phyloP scores from a whole-genome alignment of 106 monocot species.

The Dendrobium catenatum region DNA sequence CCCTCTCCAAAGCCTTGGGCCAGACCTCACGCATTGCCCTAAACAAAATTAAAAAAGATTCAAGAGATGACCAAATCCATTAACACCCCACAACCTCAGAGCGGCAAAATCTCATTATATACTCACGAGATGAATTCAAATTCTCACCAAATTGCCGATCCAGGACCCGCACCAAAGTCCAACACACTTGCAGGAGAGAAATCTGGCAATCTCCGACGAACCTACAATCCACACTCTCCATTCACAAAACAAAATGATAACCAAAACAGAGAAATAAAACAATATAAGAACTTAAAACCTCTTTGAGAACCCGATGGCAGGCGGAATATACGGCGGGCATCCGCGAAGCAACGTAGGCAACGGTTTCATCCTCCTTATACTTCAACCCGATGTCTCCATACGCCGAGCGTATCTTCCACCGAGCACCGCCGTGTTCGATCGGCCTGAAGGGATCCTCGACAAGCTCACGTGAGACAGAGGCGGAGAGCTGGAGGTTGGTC shows the following conservation, averaged over 20 bases:
- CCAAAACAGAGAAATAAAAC: neutral
- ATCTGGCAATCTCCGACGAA: constrained; percentile 63
- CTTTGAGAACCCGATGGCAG: constrained; percentile 76
- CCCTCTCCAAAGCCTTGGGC: constrained; percentile 67
- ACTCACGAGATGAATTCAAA: neutral
- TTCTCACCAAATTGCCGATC: constrained; percentile 78
- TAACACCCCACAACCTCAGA: neutral
- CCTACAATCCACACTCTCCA: constrained; percentile 20
- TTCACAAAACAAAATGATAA: neutral
- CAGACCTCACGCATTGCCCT: constrained; percentile 94
- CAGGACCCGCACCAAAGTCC: constrained; percentile 94
- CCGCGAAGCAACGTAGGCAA: constrained; percentile 89
- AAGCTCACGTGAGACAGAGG: constrained; percentile 39
- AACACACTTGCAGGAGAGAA: constrained; percentile 71
- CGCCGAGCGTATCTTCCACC: constrained; percentile 86
- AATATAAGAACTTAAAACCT: constrained; percentile 31
- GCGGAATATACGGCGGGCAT: constrained; percentile 98
- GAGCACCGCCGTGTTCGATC: constrained; percentile 25
- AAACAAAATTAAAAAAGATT: neutral
- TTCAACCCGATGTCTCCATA: constrained; percentile 89
- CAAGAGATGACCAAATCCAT: neutral
- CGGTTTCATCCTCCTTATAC: constrained; percentile 81
- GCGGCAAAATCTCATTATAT: neutral
- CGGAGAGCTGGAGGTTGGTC: constrained; percentile 49
- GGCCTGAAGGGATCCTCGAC: constrained; percentile 61